Evolutionary conservation across 2,329 filamentous ascomycete genomes (phyloP).

Genomic region (Colletotrichum sp.): DNA sequence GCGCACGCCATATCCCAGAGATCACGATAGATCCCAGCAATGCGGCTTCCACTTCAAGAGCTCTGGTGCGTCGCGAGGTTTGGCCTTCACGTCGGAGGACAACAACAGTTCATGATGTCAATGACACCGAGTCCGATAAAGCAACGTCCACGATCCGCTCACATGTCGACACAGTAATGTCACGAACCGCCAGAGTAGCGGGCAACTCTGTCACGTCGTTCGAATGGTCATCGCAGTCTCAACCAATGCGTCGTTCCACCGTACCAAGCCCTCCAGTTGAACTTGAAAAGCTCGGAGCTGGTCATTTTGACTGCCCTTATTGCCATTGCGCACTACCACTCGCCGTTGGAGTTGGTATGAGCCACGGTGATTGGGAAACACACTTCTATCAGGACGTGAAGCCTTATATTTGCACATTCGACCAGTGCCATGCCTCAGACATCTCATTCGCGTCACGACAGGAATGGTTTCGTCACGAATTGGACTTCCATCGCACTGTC

Average conservation of each 20-base stretch:
- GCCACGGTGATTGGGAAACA: not conserved
- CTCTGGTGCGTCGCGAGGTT: not conserved
- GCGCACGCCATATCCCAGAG: not conserved
- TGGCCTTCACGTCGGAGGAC: not conserved
- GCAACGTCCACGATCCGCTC: not conserved
- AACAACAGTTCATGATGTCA: not conserved
- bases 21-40: not conserved
- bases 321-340: not conserved
- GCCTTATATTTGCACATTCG: not conserved
- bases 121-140: not conserved
- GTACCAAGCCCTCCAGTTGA: not conserved
- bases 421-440: accelerated
- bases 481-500: not conserved
- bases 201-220: not conserved
- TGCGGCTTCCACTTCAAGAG: not conserved
- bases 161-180: not conserved
- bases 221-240: not conserved
- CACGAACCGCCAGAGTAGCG: not conserved
- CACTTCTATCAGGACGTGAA: not conserved
- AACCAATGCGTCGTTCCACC: not conserved
- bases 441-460: not conserved
- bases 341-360: not conserved
- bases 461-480: not conserved
- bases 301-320: not conserved
- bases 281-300: not conserved